These are phyloP conservation scores for Phialophora chinensis DNA, from an alignment of 2,329 filamentous ascomycete genomes.

Conservation along the genomic window DNA sequence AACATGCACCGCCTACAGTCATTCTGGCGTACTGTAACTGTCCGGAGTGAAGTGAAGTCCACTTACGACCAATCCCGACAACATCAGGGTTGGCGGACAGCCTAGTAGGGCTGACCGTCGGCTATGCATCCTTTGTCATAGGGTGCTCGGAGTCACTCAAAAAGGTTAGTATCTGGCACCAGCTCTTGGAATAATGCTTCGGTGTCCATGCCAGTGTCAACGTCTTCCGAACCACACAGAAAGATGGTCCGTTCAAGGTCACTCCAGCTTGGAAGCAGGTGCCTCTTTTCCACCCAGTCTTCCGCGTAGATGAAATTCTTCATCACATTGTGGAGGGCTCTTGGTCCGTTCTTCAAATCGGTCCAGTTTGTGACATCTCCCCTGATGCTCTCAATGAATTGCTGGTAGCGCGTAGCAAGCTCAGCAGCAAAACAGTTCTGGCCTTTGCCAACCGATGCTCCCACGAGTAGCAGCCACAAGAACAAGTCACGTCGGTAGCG, in stretches of 20 bases:
- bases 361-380: slow-evolving; percentile 15
- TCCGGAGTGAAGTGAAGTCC: not conserved
- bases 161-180: slow-evolving; percentile 15
- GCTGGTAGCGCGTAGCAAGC: slow-evolving; percentile 1
- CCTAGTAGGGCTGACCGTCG: slow-evolving; percentile 9
- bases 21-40: not conserved
- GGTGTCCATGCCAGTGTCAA: slow-evolving; percentile 11
- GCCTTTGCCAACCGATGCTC: slow-evolving; percentile 11
- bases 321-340: slow-evolving; percentile 7
- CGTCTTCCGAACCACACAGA: slow-evolving; percentile 5
- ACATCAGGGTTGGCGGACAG: not conserved
- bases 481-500: slow-evolving; percentile 22
- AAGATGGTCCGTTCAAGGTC: slow-evolving; percentile 16
- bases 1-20: not conserved
- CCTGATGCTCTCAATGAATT: slow-evolving; percentile 2
- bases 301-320: slow-evolving; percentile 17
- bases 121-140: slow-evolving; percentile 17
- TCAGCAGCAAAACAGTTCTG: not conserved
- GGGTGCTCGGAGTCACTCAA: slow-evolving; percentile 2
- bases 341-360: slow-evolving; percentile 12
- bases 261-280: slow-evolving; percentile 19
- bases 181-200: slow-evolving; percentile 10
- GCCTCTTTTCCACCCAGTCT: slow-evolving; percentile 17
- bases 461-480: slow-evolving; percentile 24
- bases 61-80: not conserved